Conservation (phyloP, 164 flowering plant genomes). For the Vitis amurensis region DNA sequence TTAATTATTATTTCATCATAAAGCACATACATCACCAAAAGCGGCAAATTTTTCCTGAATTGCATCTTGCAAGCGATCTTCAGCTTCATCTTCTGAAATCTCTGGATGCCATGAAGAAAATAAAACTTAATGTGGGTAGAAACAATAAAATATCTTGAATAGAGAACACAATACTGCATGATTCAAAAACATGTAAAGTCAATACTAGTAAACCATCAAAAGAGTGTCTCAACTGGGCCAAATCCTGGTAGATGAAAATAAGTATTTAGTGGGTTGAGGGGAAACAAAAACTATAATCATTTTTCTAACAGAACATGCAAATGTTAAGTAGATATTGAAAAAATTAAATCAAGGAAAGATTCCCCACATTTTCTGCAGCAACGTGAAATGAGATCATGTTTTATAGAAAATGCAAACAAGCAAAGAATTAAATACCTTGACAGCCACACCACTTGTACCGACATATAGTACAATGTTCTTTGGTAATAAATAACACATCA, state of each 20-base stretch:
- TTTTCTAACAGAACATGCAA: background rate
- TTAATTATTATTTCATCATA: background rate
- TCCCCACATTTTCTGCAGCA: background rate
- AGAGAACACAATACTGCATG: background rate
- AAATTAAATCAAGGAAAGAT: background rate
- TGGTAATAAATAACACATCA: too few species aligned
- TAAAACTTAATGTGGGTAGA: background rate
- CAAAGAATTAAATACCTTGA: background rate
- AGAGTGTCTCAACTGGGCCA: too few species aligned
- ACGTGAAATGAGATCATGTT: background rate
- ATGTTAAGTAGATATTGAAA: background rate
- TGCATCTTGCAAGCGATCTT: conserved; percentile 87
- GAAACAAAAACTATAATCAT: background rate
- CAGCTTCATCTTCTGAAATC: conserved; percentile 95
- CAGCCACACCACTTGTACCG: background rate
- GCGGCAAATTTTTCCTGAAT: conserved; percentile 90
- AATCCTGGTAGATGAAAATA: background rate
- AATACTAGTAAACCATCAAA: background rate
- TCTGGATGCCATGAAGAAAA: conserved; percentile 48
- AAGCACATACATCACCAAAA: conserved; percentile 82
- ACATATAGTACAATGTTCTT: too few species aligned
- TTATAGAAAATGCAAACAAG: background rate
- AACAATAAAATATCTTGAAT: background rate
- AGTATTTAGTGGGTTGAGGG: background rate
- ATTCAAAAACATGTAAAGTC: background rate